phyloP scores from a whole-genome alignment of 1,284 basidiomycete species.

The Sporisorium scitamineum region DNA sequence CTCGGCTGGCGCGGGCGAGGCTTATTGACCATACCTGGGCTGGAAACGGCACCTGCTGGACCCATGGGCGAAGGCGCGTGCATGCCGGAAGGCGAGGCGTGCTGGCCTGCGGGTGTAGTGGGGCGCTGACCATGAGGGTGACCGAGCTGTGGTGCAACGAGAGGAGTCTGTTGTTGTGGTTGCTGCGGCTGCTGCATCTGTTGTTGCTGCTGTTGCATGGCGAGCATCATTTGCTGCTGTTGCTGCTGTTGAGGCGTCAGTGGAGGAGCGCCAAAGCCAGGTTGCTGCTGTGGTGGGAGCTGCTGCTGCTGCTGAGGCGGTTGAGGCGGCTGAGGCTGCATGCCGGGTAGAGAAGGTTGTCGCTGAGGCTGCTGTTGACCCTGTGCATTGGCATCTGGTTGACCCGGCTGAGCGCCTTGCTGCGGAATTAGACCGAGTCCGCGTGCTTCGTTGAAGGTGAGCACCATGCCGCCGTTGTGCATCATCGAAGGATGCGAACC shows the following conservation, averaged over 20 bases:
- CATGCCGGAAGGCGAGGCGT: conserved; percentile 45
- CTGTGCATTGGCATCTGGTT: neutral
- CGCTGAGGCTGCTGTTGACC: conserved; percentile 18
- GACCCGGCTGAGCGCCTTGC: conserved; percentile 32
- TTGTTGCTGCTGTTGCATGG: conserved; percentile 44
- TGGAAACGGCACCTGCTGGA: conserved; percentile 32
- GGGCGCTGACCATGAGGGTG: conserved; percentile 47
- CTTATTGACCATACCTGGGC: conserved; percentile 40
- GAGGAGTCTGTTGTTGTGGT: conserved; percentile 46
- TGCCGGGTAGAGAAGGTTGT: conserved; percentile 10
- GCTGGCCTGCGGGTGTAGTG: conserved; percentile 38
- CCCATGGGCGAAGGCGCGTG: conserved; percentile 50
- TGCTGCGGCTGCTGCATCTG: conserved; percentile 34
- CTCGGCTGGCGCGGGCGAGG: conserved; percentile 44
- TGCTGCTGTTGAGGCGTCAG: conserved; percentile 23
- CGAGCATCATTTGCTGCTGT: conserved; percentile 38
- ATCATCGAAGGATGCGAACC: conserved; percentile 46
- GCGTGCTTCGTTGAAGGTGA: conserved; percentile 63
- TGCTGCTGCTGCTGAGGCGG: conserved; percentile 19
- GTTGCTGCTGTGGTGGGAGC: conserved; percentile 27
- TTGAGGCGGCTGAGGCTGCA: conserved; percentile 14
- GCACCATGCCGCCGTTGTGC: conserved; percentile 57
- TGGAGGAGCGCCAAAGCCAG: conserved; percentile 12
- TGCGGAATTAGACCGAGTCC: conserved; percentile 58
- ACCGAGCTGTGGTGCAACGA: conserved; percentile 35